Base-by-base conservation (phyloP, 1,139 yeast genomes). In the Debaryomyces sp. region DNA sequence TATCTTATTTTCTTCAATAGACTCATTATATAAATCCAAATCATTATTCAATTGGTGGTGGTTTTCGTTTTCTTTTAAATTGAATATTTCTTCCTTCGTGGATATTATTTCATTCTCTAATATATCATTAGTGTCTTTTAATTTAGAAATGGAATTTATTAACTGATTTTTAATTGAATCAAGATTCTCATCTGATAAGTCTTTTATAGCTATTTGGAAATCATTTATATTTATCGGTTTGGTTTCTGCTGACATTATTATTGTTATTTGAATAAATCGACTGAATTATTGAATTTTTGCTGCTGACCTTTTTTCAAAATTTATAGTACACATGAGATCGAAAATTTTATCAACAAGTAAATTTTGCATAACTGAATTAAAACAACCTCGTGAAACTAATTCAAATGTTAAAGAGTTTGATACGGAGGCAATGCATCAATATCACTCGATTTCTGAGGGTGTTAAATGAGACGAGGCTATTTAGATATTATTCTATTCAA, bases 111-210 rank as follows among this genome's bases (percentile, higher is more conserved):
- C 79, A 10, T 51, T 46, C 9, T 51, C 39, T 30, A 75, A 59
- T 40, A 64, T 58, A 29, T 50, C 56, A 51, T 73, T 73, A 21
- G 79, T 71, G 24, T 66, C 68, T 26, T 55, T 50, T 34, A 75
- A 58, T 52, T 71, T 73, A 23, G 50, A 45, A 22, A 73, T 45
- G 0, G 76, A 68, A 27, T 52, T 59, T 6, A 51, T 46, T 37
- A 73, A 54, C 47, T 71, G 73, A 2, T 49, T 46, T 45, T 58
- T 58, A 12, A 68, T 52, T 1, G 65, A 53, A 7, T 45, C 37
- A 18, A 72, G 40, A 6, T 67, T 63, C 18, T 69, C 73, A 44
- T 70, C 75, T 0, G 73, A 58, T n/a, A 68, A 48, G n/a, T 74
- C 80, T 18, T 54, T 57, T 27, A 73, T 58, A 5, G 79, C 77